Percentiles rank a stretch among this genome's conserved stretches.
These are phyloP conservation scores for Tubosaeta sp. DNA, from an alignment of 768 basidiomycete genomes.

Conservation along the genomic window DNA sequence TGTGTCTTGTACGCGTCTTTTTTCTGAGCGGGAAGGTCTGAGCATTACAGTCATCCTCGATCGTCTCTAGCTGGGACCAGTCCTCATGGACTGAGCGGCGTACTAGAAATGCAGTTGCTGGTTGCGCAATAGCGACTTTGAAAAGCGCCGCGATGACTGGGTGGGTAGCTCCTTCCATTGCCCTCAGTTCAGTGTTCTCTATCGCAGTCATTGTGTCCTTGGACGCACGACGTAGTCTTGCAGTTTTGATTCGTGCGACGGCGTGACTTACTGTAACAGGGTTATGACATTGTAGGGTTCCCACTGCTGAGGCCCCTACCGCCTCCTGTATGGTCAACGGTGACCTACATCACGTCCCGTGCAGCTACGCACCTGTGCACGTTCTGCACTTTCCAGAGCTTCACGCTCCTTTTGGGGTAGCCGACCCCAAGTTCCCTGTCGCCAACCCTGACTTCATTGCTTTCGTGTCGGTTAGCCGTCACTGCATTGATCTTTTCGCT, in stretches of 20 bases:
- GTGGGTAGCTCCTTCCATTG: constrained; percentile 9
- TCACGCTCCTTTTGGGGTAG: not conserved
- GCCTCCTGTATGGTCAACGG: no score
- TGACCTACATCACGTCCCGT: not conserved
- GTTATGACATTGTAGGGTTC: not conserved
- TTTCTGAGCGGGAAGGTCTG: constrained; percentile 35
- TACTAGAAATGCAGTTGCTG: constrained; percentile 29
- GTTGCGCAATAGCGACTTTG: constrained; percentile 18
- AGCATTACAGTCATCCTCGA: constrained; percentile 27
- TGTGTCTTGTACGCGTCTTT: constrained; percentile 13
- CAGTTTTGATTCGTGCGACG: not conserved
- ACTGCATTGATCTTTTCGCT: constrained; percentile 1
- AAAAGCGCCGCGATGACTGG: constrained; percentile 28
- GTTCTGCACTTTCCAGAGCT: not conserved
- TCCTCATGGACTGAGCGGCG: constrained; percentile 23
- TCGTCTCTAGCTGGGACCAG: constrained; percentile 27
- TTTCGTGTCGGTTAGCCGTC: constrained; percentile 8
- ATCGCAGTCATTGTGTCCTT: constrained; percentile 17
- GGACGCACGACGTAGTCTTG: constrained; percentile 8
- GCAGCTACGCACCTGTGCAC: not conserved
- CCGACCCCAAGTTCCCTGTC: not conserved
- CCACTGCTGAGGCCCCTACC: no score
- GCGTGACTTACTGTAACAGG: not conserved
- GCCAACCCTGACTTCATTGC: constrained; percentile 4
- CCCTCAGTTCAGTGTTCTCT: constrained; percentile 9